phyloP scores from a whole-genome alignment of 805 yeast genomes.

The Candida ponderosae region DNA sequence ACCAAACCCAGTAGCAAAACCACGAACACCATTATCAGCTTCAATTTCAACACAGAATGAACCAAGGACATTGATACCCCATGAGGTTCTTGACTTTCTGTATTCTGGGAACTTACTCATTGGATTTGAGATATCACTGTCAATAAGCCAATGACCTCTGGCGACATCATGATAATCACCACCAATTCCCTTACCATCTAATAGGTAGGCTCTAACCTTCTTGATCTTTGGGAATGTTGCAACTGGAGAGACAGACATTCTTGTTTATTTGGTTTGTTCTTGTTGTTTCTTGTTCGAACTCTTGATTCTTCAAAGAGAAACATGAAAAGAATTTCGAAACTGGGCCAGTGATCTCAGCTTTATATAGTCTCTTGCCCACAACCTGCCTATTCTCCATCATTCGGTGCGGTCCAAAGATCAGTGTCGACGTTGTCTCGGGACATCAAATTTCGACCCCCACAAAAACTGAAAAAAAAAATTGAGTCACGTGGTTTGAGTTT shows the following conservation, averaged over 20 bases:
- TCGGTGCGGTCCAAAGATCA: too few relatives aligned
- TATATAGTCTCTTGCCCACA: too few relatives aligned
- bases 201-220: constrained; percentile 32
- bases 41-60: constrained; percentile 41
- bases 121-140: constrained; percentile 38
- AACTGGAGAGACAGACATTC: constrained; percentile 19
- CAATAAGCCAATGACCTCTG: constrained; percentile 42
- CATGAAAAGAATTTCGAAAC: too few relatives aligned
- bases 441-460: too few relatives aligned
- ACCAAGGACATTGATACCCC: constrained; percentile 46
- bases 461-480: too few relatives aligned
- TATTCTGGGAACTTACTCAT: constrained; percentile 41
- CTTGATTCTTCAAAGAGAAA: too few relatives aligned
- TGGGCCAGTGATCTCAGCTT: too few relatives aligned
- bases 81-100: constrained; percentile 35
- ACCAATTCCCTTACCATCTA: constrained; percentile 38
- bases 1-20: constrained; percentile 45
- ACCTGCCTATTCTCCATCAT: too few relatives aligned
- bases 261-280: too few relatives aligned
- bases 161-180: constrained; percentile 45
- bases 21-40: constrained; percentile 40
- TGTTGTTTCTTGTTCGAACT: too few relatives aligned
- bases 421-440: too few relatives aligned
- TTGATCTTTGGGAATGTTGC: constrained; percentile 35
- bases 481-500: too few relatives aligned